phyloP scores from a whole-genome alignment of 768 basidiomycete genomes.

The Coprinopsis strossmayeri region DNA sequence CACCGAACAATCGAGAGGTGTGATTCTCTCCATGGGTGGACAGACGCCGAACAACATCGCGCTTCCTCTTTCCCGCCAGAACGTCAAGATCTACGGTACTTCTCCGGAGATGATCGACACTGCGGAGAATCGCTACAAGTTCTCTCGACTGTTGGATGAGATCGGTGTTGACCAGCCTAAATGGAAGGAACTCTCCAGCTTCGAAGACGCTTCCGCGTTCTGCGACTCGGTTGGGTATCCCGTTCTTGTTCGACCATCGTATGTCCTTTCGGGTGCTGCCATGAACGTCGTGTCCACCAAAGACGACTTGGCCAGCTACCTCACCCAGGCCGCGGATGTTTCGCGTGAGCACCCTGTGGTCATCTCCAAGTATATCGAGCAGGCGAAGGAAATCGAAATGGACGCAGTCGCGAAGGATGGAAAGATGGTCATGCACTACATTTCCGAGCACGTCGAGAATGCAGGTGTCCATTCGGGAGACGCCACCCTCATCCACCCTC shows the following conservation, averaged over 20 bases:
- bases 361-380: constrained; percentile 98
- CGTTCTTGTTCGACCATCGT: constrained; percentile 94
- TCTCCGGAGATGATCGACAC: constrained; percentile 99
- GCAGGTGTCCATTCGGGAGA: constrained; percentile 99
- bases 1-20: constrained; percentile 78
- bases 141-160: constrained; percentile 94
- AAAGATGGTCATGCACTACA: constrained; percentile 99
- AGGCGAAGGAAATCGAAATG: constrained; percentile 99
- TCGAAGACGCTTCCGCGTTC: constrained; percentile 82
- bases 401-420: constrained; percentile 97
- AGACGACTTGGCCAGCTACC: constrained; percentile 86
- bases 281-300: constrained; percentile 98
- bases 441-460: constrained; percentile 99
- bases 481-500: constrained; percentile 95
- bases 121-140: constrained; percentile 98
- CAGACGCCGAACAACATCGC: constrained; percentile 99
- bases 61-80: constrained; percentile 90
- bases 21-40: constrained; percentile 97
- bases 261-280: constrained; percentile 98
- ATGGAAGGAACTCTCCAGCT: constrained; percentile 95
- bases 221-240: constrained; percentile 93
- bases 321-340: constrained; percentile 92
- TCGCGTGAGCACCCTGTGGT: constrained; percentile 89
- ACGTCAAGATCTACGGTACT: constrained; percentile 97
- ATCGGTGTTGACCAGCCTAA: constrained; percentile 97